Base-by-base conservation (phyloP, 192 early-diverging fungal genomes). In the Spizellomyces sp. region DNA sequence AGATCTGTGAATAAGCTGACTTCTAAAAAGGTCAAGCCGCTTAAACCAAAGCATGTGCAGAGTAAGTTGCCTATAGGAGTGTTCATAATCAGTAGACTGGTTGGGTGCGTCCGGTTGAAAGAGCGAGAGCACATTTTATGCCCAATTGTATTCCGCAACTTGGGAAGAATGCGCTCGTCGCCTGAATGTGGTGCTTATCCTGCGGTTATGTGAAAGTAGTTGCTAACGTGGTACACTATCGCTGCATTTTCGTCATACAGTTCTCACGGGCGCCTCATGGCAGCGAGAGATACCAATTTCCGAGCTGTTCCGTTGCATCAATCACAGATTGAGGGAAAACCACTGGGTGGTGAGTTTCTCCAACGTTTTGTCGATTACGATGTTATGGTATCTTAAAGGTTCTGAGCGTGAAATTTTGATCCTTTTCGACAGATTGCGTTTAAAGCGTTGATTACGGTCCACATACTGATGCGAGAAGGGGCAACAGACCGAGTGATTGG, bases 391-490 rank as follows among this genome's bases (percentile, higher is more conserved):
- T 36, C 27, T 0, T 54, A 54, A 54, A 54, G 4, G 2, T 64
- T 21, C 27, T 36, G 27, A 36, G 27, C 27, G 27, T 36, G 27
- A 36, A 36, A 64, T 45, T 46, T 43, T 21, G 15, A 64, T 64
- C 75, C 27, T 36, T 0, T 36, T 2, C 3, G 27, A 3, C 27
- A 92, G 91, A 83, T 85, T 43, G 85, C 86, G 2, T 92, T 92
- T 78, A 94, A 94, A 74, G 78, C 89, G 2, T 75, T 93, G 9
- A 81, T 90, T 66, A 79, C 92, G 8, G 76, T 92, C 17, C 93
- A 94, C 67, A 82, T 86, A 45, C 80, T 94, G 64, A 83, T 90
- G 63, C 78, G 92, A n/a, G 85, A 91, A 70, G 90, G 88, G 41
- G 80, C 83, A 9, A 84, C 83, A 9, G 86, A 89, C 47, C 77